Evolutionary conservation across 257 asterid genomes (phyloP).

Genomic region (Solanum etuberosum): DNA sequence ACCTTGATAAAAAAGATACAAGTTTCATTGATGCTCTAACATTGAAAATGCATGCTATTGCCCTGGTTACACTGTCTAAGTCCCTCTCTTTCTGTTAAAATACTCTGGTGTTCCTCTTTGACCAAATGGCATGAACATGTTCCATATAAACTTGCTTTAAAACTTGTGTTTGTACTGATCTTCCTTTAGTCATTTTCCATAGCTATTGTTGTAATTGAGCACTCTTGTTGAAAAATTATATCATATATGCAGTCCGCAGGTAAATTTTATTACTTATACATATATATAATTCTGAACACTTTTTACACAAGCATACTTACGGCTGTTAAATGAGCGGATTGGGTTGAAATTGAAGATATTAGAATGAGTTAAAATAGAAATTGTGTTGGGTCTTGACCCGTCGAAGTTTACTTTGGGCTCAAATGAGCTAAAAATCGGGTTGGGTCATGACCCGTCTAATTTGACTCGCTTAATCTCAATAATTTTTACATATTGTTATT

Average conservation of each 20-base stretch:
- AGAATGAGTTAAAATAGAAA: not conserved
- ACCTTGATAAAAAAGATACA: too few relatives aligned
- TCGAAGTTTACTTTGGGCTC: not conserved
- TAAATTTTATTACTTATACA: too few relatives aligned
- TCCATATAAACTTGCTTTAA: not conserved
- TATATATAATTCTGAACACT: not conserved
- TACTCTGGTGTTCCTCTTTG: not conserved
- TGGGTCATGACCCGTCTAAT: not conserved
- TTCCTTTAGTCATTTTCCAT: not conserved
- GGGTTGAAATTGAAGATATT: not conserved
- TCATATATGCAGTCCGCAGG: accelerated
- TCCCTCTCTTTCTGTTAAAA: not conserved
- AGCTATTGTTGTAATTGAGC: not conserved
- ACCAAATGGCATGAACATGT: not conserved
- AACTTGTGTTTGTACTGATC: not conserved
- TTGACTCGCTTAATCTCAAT: not conserved
- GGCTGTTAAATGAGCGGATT: not conserved
- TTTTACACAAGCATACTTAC: not conserved
- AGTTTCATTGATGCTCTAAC: not conserved
- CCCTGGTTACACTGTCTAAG: too few relatives aligned
- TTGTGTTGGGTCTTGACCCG: not conserved
- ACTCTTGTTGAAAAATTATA: too few relatives aligned
- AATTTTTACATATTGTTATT: too few relatives aligned
- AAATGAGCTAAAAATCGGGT: not conserved
- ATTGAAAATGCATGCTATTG: not conserved